Evolutionary conservation across 2,329 filamentous ascomycete genomes (phyloP), one percentile per base, ranked within the genome.

Genomic region (Colletotrichum paranaense): DNA sequence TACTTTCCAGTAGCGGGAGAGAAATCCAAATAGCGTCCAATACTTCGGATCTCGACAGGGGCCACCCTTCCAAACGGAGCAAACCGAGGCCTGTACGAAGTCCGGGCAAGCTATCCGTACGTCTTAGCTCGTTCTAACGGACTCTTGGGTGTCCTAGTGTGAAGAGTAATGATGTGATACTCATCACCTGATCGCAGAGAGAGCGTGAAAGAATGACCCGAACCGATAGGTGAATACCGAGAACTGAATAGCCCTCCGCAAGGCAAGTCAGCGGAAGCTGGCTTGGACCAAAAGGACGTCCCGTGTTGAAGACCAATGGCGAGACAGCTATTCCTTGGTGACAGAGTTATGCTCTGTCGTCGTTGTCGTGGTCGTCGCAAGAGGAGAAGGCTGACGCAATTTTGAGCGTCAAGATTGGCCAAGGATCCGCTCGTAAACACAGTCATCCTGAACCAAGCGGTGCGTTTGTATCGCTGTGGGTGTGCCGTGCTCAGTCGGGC

Each of bases 301-400:
- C 9, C 35, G 55, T 49, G 14, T 35, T 52, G 38, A 22, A 24
- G 49, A 57, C 9, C 28, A 7, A 12, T 8, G 49, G 32, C 52
- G 52, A 62, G 68, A 62, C 63, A 42, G 19, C 55, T 53, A 42
- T 60, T 49, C 35, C 35, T 67, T 60, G 65, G 60, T 65, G 32
- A 46, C 67, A 58, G 26, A 53, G 35, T 49, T 22, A 14, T 38
- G 42, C 24, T 53, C 65, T 35, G 5, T 6, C 38, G 38, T 42
- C 38, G 38, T 42, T 52, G 30, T n/a, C 52, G 28, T 32, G 30
- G 30, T n/a, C 24, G 1, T 49, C n/a, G 19, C 42, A 49, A 49
- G 42, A 56, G 53, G 9, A 56, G 53, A 56, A 22, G 53, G 53
- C 53, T 22, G 42, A 19, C 42, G 42, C 42, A 49, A 16, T 4